A percentile compares a stretch with the other conserved stretches of the same genome.
These are phyloP conservation scores for Cutaneotrichosporon spelunceum DNA, from an alignment of 1,284 basidiomycete species.

Conservation along the genomic window DNA sequence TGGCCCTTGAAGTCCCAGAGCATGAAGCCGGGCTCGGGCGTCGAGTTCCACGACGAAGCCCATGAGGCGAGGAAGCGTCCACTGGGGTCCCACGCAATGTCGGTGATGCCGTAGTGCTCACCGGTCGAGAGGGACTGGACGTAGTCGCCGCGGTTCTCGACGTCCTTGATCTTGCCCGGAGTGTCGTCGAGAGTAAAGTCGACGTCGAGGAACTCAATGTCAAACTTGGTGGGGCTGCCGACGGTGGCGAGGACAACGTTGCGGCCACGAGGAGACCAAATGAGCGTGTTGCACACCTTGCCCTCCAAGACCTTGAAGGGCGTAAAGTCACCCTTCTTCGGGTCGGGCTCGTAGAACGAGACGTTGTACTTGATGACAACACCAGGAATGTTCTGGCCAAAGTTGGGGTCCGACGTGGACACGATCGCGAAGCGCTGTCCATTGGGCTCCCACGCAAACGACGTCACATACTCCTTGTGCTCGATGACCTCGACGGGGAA, in stretches of 20 bases:
- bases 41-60: conserved; percentile 92
- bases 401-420: conserved; percentile 89
- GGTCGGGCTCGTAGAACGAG: conserved; percentile 93
- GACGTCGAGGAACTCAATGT: conserved; percentile 98
- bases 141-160: conserved; percentile 73
- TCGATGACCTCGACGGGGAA: conserved; percentile 97
- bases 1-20: conserved; percentile 98
- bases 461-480: conserved; percentile 92
- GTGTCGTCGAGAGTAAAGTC: conserved; percentile 82
- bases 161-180: conserved; percentile 56
- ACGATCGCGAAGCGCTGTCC: conserved; percentile 96
- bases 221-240: conserved; percentile 90
- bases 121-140: conserved; percentile 78
- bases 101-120: conserved; percentile 98
- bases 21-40: conserved; percentile 91
- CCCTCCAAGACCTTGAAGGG: conserved; percentile 76
- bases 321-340: conserved; percentile 96
- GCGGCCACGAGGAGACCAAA: conserved; percentile 95
- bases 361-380: conserved; percentile 94
- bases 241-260: conserved; percentile 95
- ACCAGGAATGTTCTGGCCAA: conserved; percentile 81
- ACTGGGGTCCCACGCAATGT: conserved; percentile 97
- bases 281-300: conserved; percentile 90
- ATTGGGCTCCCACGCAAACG: conserved; percentile 98
- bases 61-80: conserved; percentile 91